These are phyloP conservation scores for Sphaerulina populicola DNA, from an alignment of 2,329 filamentous ascomycete species.

Conservation along the genomic window DNA sequence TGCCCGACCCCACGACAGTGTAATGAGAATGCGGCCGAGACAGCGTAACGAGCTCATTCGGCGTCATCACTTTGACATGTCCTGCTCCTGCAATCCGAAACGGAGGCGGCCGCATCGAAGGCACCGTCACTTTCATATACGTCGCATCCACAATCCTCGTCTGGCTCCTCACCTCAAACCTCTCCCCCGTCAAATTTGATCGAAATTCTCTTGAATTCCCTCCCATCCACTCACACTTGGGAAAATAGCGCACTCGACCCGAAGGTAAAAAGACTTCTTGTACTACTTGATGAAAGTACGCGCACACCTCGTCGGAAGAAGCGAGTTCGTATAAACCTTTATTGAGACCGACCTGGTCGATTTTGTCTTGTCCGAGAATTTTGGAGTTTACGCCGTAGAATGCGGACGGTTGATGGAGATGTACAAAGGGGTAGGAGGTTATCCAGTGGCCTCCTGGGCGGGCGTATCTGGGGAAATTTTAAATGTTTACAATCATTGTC, in stretches of 20 bases:
- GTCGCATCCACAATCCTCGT: conserved; percentile 20
- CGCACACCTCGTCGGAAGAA: conserved; percentile 12
- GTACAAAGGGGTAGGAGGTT: conserved; percentile 19
- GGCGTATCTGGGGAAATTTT: conserved; percentile 6
- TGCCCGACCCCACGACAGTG: conserved; percentile 19
- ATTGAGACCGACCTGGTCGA: conserved; percentile 20
- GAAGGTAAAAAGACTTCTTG: conserved; percentile 17
- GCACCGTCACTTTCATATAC: conserved; percentile 15
- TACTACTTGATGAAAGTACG: conserved; percentile 18
- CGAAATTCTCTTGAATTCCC: conserved; percentile 9
- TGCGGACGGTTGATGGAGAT: conserved; percentile 19
- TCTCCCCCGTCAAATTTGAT: conserved; percentile 11
- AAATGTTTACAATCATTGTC: too few species aligned
- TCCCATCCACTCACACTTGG: conserved; percentile 16
- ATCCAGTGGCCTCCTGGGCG: conserved; percentile 20
- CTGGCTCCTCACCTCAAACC: conserved; percentile 3
- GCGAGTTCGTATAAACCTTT: conserved; percentile 18
- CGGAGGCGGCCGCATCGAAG: conserved; percentile 16
- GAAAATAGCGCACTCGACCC: conserved; percentile 17
- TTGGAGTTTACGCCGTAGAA: conserved; percentile 22
- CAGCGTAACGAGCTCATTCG: conserved; percentile 11
- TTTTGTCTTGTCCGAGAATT: conserved; percentile 9
- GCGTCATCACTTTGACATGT: conserved; percentile 7
- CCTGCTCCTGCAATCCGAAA: conserved; percentile 14
- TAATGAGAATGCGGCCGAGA: conserved; percentile 11